Conservation (phyloP, 495 filamentous ascomycete species). For the Annulohypoxylon nitens region DNA sequence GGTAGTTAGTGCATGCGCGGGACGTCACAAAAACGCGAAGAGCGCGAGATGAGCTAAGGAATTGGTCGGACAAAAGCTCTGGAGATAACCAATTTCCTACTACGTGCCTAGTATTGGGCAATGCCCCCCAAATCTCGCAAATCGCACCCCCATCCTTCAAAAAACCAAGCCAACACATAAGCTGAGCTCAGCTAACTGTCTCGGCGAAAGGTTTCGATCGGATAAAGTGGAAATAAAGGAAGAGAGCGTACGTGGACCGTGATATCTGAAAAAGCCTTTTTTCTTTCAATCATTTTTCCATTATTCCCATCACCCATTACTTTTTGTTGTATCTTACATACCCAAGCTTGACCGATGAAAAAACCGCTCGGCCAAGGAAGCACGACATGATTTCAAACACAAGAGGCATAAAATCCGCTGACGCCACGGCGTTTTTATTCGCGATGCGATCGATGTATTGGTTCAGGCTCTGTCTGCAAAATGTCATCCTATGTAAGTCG, state of each 20-base stretch:
- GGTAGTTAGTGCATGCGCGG: neutral
- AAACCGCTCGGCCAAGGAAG: constrained; percentile 4
- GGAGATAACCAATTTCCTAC: constrained; percentile 11
- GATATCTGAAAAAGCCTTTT: neutral
- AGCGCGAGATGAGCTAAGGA: neutral
- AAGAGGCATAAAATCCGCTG: neutral
- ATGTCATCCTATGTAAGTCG: constrained; percentile 3
- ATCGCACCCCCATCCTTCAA: neutral
- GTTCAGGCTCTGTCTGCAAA: neutral
- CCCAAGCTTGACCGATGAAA: too few relatives aligned
- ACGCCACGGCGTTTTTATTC: neutral
- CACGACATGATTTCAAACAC: neutral
- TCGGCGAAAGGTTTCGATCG: neutral
- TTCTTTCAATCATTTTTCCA: neutral
- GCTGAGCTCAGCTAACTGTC: constrained; percentile 15
- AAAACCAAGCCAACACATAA: neutral
- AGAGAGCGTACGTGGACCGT: constrained; percentile 1
- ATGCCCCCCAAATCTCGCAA: neutral
- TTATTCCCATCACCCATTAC: neutral
- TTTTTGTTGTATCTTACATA: neutral
- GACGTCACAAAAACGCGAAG: constrained; percentile 15
- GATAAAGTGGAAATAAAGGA: constrained; percentile 1
- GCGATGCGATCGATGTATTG: neutral
- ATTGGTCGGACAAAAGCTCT: constrained; percentile 1
- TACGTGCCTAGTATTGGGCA: neutral